phyloP scores from a whole-genome alignment of 768 basidiomycete genomes.

The Dictyophora rubrovolvata region DNA sequence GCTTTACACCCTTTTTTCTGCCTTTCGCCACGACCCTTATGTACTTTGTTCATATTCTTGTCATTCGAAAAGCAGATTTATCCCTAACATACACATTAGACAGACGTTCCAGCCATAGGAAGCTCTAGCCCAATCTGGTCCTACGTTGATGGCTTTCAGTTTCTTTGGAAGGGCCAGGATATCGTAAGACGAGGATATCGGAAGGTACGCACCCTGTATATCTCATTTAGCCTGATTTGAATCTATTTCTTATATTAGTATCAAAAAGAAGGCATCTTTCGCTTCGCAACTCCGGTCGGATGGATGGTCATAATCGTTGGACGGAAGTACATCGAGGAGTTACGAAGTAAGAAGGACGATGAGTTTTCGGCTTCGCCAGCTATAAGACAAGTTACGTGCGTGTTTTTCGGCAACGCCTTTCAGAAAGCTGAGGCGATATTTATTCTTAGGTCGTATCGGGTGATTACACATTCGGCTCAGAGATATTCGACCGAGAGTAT shows the following conservation, averaged over 20 bases:
- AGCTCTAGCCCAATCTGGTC: not conserved
- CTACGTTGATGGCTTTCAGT: conserved; percentile 15
- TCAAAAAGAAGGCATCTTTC: conserved; percentile 27
- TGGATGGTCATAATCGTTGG: conserved; percentile 32
- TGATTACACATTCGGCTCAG: conserved; percentile 28
- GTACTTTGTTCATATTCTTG: no score
- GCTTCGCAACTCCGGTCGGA: conserved; percentile 29
- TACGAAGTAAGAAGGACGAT: conserved; percentile 10
- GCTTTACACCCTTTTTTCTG: no score
- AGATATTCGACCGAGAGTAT: conserved; percentile 21
- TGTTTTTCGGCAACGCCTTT: not conserved
- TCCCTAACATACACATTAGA: not conserved
- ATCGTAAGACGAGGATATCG: conserved; percentile 24
- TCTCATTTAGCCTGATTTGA: not conserved
- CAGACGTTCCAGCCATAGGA: not conserved
- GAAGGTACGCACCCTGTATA: conserved; percentile 15
- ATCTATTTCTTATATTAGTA: not conserved
- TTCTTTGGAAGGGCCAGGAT: conserved; percentile 9
- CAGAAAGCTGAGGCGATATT: not conserved
- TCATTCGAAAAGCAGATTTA: no score
- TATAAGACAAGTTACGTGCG: not conserved
- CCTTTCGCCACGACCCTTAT: no score
- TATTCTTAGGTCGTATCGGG: conserved; percentile 24
- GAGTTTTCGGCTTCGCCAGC: conserved; percentile 8
- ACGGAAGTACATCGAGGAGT: conserved; percentile 21